Conservation (phyloP, 345 rosid genomes). For the Dimocarpus longan region DNA sequence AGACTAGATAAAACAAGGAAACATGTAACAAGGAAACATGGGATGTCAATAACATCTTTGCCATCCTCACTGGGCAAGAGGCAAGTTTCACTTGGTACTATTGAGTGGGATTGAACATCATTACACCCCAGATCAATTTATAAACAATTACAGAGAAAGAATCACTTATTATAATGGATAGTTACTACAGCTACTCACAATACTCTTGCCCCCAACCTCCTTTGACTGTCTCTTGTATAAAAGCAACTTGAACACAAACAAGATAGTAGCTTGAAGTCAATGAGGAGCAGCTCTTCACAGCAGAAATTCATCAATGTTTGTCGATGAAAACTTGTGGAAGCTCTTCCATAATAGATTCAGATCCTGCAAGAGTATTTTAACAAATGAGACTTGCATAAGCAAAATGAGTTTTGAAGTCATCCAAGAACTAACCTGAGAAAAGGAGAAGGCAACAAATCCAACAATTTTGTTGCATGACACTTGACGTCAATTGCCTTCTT, state of each 20-base stretch:
- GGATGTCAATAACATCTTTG: background rate
- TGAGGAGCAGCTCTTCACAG: background rate
- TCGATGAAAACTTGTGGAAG: constrained; percentile 1
- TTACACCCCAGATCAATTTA: constrained; percentile 4
- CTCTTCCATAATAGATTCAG: background rate
- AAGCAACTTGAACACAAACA: background rate
- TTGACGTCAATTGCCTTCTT: background rate
- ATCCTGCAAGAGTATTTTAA: constrained; percentile 1
- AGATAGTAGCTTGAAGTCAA: background rate
- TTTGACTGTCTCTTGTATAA: background rate
- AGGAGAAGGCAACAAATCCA: constrained; percentile 4
- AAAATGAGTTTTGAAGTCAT: background rate
- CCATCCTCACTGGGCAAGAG: background rate
- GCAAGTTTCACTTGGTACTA: background rate
- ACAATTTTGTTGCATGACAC: background rate
- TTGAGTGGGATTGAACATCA: background rate
- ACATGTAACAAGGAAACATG: background rate
- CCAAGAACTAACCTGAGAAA: constrained; percentile 8
- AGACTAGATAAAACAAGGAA: background rate
- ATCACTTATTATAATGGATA: background rate
- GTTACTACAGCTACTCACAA: background rate
- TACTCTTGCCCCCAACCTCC: background rate
- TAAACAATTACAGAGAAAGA: constrained; percentile 3
- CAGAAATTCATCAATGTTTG: background rate
- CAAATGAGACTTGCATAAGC: background rate